Evolutionary conservation across 768 basidiomycete species (phyloP).

Genomic region (Kwoniella dejecticola): DNA sequence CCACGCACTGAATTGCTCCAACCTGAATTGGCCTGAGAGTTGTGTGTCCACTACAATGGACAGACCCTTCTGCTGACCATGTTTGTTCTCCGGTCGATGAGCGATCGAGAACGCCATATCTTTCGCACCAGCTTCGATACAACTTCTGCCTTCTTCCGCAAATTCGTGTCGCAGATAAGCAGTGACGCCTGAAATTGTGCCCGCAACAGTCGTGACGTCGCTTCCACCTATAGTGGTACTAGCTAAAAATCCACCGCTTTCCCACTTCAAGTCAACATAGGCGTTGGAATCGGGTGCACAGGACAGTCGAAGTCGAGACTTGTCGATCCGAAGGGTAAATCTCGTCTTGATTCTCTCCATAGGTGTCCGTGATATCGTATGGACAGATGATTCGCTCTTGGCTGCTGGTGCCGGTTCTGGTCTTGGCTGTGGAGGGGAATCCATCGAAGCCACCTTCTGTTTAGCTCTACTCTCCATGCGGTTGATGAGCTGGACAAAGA

Average conservation of each 20-base stretch:
- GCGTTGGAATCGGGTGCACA: conserved; percentile 92
- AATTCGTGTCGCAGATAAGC: conserved; percentile 71
- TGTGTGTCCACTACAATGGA: conserved; percentile 83
- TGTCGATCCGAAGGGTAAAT: conserved; percentile 87
- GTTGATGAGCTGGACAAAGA: conserved; percentile 73
- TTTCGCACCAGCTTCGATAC: conserved; percentile 67
- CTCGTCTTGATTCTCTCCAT: conserved; percentile 66
- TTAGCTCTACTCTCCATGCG: conserved; percentile 73
- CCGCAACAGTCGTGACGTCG: conserved; percentile 69
- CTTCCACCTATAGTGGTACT: conserved; percentile 73
- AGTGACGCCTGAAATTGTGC: conserved; percentile 77
- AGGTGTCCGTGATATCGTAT: conserved; percentile 51
- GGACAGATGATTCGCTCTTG: conserved; percentile 7
- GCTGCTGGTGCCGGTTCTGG: background rate
- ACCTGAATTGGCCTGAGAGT: conserved; percentile 73
- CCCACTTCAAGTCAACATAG: conserved; percentile 85
- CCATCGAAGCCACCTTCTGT: background rate
- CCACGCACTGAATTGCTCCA: conserved; percentile 86
- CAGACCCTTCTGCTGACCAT: conserved; percentile 60
- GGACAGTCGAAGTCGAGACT: conserved; percentile 79
- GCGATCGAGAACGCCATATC: conserved; percentile 78
- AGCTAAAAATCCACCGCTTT: conserved; percentile 86
- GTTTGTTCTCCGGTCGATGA: conserved; percentile 59
- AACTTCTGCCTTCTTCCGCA: conserved; percentile 48
- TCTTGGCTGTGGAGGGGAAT: conserved; percentile 3